Conservation (phyloP, 1,284 basidiomycete species). For the Tilletiaria anomala region DNA sequence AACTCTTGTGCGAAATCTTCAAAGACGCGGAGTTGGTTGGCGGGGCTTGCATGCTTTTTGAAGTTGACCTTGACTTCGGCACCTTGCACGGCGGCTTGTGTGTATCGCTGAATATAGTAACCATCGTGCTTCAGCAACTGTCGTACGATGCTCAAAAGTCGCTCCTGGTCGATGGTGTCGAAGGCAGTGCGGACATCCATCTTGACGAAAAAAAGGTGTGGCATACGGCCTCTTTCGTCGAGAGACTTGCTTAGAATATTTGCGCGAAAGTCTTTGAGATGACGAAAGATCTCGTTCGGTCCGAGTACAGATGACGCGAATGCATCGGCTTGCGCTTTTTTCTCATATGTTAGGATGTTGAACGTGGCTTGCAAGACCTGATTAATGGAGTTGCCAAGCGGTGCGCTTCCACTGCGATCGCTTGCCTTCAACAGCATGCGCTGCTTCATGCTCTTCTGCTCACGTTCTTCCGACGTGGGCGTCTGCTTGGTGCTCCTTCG, state of each 20-base stretch:
- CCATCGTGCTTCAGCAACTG: slow-evolving; percentile 5
- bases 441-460: slow-evolving; percentile 3
- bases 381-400: slow-evolving; percentile 57
- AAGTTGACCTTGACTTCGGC: slow-evolving; percentile 4
- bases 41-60: slow-evolving; percentile 13
- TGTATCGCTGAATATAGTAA: slow-evolving; percentile 28
- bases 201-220: slow-evolving; percentile 69
- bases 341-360: slow-evolving; percentile 32
- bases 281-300: slow-evolving; percentile 41
- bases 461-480: not conserved
- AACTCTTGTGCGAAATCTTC: slow-evolving; percentile 43
- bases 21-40: slow-evolving; percentile 62
- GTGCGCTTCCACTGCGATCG: not conserved
- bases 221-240: slow-evolving; percentile 8
- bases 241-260: too few species aligned
- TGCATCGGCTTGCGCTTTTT: slow-evolving; percentile 5
- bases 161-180: slow-evolving; percentile 84
- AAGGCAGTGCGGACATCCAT: slow-evolving; percentile 90
- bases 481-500: slow-evolving; percentile 43
- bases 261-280: slow-evolving; percentile 11
- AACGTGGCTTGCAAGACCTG: slow-evolving; percentile 58
- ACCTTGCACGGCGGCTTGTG: slow-evolving; percentile 12
- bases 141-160: slow-evolving; percentile 62
- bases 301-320: slow-evolving; percentile 27
- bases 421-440: too few species aligned